A percentile compares a stretch with the other conserved stretches of the same genome.
Evolutionary conservation across 2,329 filamentous ascomycete species (phyloP).

Genomic region (Grosmannia huntii): DNA sequence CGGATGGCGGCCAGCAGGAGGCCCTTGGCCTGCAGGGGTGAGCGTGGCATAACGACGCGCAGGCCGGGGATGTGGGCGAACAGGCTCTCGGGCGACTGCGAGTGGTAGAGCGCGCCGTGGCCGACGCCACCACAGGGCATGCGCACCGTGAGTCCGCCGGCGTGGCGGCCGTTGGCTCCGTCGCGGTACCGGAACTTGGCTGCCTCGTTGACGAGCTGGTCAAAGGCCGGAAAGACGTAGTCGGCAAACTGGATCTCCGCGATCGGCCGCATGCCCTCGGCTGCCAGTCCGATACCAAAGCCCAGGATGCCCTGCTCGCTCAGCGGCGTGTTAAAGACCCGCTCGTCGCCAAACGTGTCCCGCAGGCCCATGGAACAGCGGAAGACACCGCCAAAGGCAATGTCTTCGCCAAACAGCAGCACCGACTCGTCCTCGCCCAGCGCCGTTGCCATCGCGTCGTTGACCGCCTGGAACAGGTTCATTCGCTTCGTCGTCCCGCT

Average conservation of each 20-base stretch:
- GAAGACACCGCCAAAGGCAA: slow-evolving; percentile 94
- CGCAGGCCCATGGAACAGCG: slow-evolving; percentile 85
- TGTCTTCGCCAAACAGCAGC: slow-evolving; percentile 89
- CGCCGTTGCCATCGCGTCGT: slow-evolving; percentile 73
- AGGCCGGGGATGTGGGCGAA: slow-evolving; percentile 83
- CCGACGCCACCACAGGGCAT: slow-evolving; percentile 89
- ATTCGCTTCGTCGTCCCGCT: slow-evolving; percentile 63
- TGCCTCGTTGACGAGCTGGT: slow-evolving; percentile 88
- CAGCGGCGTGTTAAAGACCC: slow-evolving; percentile 93
- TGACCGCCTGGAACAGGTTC: slow-evolving; percentile 91
- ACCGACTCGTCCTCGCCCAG: slow-evolving; percentile 75
- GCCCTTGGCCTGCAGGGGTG: slow-evolving; percentile 79
- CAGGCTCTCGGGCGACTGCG: slow-evolving; percentile 76
- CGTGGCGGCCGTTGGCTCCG: slow-evolving; percentile 41
- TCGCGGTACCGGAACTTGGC: slow-evolving; percentile 78
- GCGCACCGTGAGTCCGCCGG: slow-evolving; percentile 69
- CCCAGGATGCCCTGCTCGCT: slow-evolving; percentile 91
- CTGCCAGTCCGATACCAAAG: slow-evolving; percentile 81
- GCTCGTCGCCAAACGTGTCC: slow-evolving; percentile 71
- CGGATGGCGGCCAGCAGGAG: slow-evolving; percentile 65
- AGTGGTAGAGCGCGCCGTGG: slow-evolving; percentile 79
- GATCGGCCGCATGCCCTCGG: slow-evolving; percentile 82
- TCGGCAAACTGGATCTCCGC: slow-evolving; percentile 96
- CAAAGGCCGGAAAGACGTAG: slow-evolving; percentile 85
- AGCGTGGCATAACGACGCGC: slow-evolving; percentile 74